Evolutionary conservation across 1,284 basidiomycete species (phyloP), one percentile per base, ranked within the genome.

Genomic region (Vanrija sp.): DNA sequence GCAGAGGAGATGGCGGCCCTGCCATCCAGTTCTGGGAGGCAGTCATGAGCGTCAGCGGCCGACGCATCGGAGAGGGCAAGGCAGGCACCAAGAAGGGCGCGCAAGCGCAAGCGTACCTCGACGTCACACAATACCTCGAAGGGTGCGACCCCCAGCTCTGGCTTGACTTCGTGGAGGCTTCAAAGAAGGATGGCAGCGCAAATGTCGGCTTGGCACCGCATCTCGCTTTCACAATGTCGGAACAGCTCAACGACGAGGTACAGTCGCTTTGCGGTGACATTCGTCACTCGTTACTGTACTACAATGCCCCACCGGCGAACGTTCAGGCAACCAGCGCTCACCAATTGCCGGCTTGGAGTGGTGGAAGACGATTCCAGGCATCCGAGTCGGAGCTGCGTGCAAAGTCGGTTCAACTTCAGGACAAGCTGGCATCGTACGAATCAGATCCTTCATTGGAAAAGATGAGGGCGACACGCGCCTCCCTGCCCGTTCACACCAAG

Each of bases 91-190:
- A 97, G 79, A 96, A 95, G 77, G 73, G 72, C 7, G 87, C 94
- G 0, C 81, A 85, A 65, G 79, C 83, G 21, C 82, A 82, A 58
- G 91, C 88, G 71, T 95, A 89, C 72, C 82, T 97, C 57, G 93
- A 97, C 69, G 90, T 93, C 51, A 85, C 87, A 0, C 81, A 85
- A 48, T 94, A 95, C 74, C 82, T 98, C 60, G 89, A 93, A 67
- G 81, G 80, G 57, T 91, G 88, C 68, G 93, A 97, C 73, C 80
- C 82, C 0, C 80, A 81, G 2, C 80, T 97, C 19, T 98, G 93
- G 92, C 78, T 81, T 56, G 79, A 83, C 21, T 97, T 88, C 71
- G 68, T 63, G n/a, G 66, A 68, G 43, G 43, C 49, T 23, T 62
- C 67, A 3, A 70, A 65, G 54, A 65, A 65, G 52, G 72, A 75